Evolutionary conservation across 768 basidiomycete genomes (phyloP).

Genomic region (Leccinum longicurvipes): DNA sequence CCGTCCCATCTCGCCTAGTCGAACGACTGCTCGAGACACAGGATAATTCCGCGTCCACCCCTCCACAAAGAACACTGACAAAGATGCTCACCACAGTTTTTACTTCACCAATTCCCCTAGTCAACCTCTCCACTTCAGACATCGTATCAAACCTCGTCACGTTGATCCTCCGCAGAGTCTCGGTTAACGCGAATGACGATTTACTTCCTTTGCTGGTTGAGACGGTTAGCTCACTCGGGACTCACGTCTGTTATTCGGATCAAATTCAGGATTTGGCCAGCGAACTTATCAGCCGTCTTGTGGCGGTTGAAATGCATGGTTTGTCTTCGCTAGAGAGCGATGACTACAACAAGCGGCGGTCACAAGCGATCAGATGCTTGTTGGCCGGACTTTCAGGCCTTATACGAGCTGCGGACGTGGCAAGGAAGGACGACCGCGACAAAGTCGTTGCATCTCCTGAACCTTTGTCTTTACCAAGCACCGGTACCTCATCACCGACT

Average conservation of each 20-base stretch:
- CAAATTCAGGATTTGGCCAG: constrained; percentile 91
- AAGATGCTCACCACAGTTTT: constrained; percentile 83
- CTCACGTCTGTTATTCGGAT: constrained; percentile 93
- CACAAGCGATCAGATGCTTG: constrained; percentile 67
- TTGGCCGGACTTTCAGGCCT: constrained; percentile 69
- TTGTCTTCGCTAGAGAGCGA: constrained; percentile 40
- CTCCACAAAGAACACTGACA: constrained; percentile 59
- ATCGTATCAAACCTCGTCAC: constrained; percentile 76
- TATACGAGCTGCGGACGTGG: constrained; percentile 55
- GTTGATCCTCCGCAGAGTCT: constrained; percentile 67
- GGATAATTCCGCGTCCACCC: constrained; percentile 44
- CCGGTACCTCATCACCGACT: constrained; percentile 23
- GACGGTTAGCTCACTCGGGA: constrained; percentile 79
- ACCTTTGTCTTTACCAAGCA: constrained; percentile 27
- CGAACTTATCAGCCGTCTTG: constrained; percentile 74
- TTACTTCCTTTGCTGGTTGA: constrained; percentile 67
- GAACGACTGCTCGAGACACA: constrained; percentile 68
- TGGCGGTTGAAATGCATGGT: constrained; percentile 66
- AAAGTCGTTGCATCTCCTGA: constrained; percentile 17
- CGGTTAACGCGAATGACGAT: constrained; percentile 57
- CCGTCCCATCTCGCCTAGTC: constrained; percentile 79
- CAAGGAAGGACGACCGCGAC: constrained; percentile 24
- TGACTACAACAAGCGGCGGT: constrained; percentile 43
- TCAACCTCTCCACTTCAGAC: constrained; percentile 90
- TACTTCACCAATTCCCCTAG: constrained; percentile 74